Conservation (phyloP, 352 stramenopile species). For the Pythium apleroticum region DNA sequence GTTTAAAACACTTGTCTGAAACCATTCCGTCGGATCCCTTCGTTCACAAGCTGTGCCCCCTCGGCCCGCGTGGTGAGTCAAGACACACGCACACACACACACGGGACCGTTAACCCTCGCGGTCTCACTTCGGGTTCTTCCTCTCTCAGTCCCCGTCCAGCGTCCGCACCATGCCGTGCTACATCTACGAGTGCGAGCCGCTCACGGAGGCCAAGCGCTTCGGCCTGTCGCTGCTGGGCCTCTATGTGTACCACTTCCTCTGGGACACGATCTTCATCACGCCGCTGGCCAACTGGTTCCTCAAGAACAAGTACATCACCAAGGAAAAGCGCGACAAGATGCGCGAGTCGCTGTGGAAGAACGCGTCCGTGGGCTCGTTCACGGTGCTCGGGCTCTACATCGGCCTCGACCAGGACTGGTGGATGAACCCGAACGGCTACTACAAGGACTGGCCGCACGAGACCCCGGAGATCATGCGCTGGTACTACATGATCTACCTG, state of each 20-base stretch:
- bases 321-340: slow-evolving; percentile 79
- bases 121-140: slow-evolving; percentile 4
- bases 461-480: slow-evolving; percentile 53
- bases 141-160: neutral
- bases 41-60: neutral
- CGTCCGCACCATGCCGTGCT: slow-evolving; percentile 58
- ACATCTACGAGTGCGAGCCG: slow-evolving; percentile 59
- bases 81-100: neutral
- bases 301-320: slow-evolving; percentile 40
- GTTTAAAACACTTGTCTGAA: slow-evolving; percentile 7
- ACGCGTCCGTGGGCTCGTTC: slow-evolving; percentile 66
- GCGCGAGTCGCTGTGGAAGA: slow-evolving; percentile 85
- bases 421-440: slow-evolving; percentile 69
- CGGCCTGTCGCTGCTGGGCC: slow-evolving; percentile 38
- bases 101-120: no score
- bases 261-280: slow-evolving; percentile 66
- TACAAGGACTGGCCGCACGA: slow-evolving; percentile 55
- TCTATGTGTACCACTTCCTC: slow-evolving; percentile 77
- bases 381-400: slow-evolving; percentile 63
- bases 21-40: slow-evolving; percentile 1
- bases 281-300: slow-evolving; percentile 43
- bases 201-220: slow-evolving; percentile 62
- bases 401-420: slow-evolving; percentile 64
- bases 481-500: slow-evolving; percentile 88
- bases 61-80: neutral